Evolutionary conservation across 139 green algal genomes (phyloP).

Genomic region (Picochlorum sp.): DNA sequence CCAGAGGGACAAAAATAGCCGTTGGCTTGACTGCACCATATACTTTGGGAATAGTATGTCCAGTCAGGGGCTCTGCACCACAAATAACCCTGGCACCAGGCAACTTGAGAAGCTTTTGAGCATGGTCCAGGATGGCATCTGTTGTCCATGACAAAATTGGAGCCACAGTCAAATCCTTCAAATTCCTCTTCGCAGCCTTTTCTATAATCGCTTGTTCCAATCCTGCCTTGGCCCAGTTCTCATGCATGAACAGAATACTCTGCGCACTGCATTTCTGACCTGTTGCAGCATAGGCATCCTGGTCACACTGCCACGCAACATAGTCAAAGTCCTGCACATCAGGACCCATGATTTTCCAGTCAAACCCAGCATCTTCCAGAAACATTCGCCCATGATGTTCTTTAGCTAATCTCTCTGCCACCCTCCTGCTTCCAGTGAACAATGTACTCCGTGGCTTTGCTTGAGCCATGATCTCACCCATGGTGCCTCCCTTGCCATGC

Average conservation of each 20-base stretch:
- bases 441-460: slow-evolving; percentile 75
- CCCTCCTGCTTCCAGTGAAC: slow-evolving; percentile 80
- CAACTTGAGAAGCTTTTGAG: slow-evolving; percentile 63
- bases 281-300: slow-evolving; percentile 92
- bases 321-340: slow-evolving; percentile 77
- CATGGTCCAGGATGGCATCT: slow-evolving; percentile 70
- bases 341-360: slow-evolving; percentile 96
- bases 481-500: slow-evolving; percentile 59
- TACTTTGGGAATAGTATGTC: slow-evolving; percentile 78
- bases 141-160: slow-evolving; percentile 90
- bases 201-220: slow-evolving; percentile 61
- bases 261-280: slow-evolving; percentile 98
- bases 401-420: slow-evolving; percentile 75
- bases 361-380: slow-evolving; percentile 94
- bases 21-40: slow-evolving; percentile 94
- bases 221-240: slow-evolving; percentile 43
- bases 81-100: slow-evolving; percentile 72
- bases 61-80: slow-evolving; percentile 68
- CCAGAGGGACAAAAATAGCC: slow-evolving; percentile 86
- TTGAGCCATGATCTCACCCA: slow-evolving; percentile 59
- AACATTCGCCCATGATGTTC: slow-evolving; percentile 70
- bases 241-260: slow-evolving; percentile 92
- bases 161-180: slow-evolving; percentile 83
- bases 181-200: slow-evolving; percentile 45
- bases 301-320: slow-evolving; percentile 87